Evolutionary conservation across 2,329 filamentous ascomycete species (phyloP), one percentile per base, ranked within the genome.

Genomic region (Trichoderma koningii): DNA sequence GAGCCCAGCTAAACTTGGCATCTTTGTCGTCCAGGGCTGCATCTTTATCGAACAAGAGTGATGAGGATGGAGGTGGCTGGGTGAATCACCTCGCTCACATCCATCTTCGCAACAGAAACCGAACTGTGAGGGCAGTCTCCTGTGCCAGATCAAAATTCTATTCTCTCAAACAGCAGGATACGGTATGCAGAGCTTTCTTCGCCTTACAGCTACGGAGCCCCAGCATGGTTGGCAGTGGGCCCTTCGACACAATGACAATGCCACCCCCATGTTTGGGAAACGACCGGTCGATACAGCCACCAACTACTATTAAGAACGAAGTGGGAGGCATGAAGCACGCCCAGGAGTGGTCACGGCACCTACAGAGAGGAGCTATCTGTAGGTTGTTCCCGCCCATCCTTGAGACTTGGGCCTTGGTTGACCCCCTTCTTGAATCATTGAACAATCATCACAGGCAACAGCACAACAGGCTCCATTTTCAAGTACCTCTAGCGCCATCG

Each of bases 391-490:
- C 59, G 23, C 42, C 26, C 28, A n/a, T 44, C 59, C 50, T 19
- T 23, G 28, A 28, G 30, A 23, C 19, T 30, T 63, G 23, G 23
- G 50, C 17, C 14, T 17, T 12, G 9, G 9, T 44, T n/a, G 19
- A 38, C 38, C 38, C 45, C 28, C 56, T 63, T 34, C 48, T 53
- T 47, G 41, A 45, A 47, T 55, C 34, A 42, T 50, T 21, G 38
- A 45, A 44, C 38, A 47, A 55, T 26, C 45, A 38, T 63, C 59
- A 47, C 34, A 52, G 7, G 34, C 41, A 42, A n/a, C 41, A 50
- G 50, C 57, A 34, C 41, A 44, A 30, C 19, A 44, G 59, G 59
- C 50, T 63, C 59, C 59, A 45, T 63, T 23, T 38, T 10, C 12
- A 38, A 38, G 34, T 38, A 38, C 34, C 34, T 34, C 51, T 63